Conservation (phyloP, 2,329 filamentous ascomycete genomes). For the Phaeosphaeria sp. region DNA sequence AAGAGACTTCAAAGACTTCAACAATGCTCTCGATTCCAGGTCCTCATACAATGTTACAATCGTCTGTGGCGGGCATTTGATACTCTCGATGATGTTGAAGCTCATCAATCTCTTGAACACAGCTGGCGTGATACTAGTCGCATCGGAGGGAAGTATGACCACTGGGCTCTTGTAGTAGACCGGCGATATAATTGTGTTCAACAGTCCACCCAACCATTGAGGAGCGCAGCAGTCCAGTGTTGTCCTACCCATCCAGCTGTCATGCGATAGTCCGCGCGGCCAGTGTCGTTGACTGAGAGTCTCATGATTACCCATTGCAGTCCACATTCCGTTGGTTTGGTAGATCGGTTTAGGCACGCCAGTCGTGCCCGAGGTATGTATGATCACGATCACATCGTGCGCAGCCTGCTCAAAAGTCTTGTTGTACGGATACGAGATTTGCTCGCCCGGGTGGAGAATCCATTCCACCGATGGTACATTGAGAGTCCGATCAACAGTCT, state of each 20-base stretch:
- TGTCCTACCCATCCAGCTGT: conserved; percentile 16
- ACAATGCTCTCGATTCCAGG: conserved; percentile 7
- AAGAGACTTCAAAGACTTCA: conserved; percentile 21
- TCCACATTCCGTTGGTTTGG: conserved; percentile 14
- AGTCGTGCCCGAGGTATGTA: conserved; percentile 29
- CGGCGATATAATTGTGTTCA: conserved; percentile 11
- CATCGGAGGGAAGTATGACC: conserved; percentile 15
- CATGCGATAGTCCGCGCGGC: conserved; percentile 20
- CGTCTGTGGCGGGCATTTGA: conserved; percentile 18
- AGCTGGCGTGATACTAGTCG: conserved; percentile 3
- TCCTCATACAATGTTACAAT: conserved; percentile 21
- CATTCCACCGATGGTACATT: neutral
- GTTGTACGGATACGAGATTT: conserved; percentile 14
- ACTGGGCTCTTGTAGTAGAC: conserved; percentile 9
- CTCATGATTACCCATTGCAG: neutral
- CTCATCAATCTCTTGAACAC: conserved; percentile 17
- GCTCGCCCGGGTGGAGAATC: neutral
- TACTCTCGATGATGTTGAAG: conserved; percentile 14
- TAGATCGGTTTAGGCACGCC: conserved; percentile 13
- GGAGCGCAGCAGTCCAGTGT: conserved; percentile 18
- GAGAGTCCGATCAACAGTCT: neutral
- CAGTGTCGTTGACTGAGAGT: conserved; percentile 14
- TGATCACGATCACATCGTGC: conserved; percentile 19
- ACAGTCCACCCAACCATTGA: conserved; percentile 25
- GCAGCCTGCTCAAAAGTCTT: conserved; percentile 21